These are phyloP conservation scores for Phaeodactylum tricornutum DNA, from an alignment of 108 stramenopile species.

Conservation along the genomic window DNA sequence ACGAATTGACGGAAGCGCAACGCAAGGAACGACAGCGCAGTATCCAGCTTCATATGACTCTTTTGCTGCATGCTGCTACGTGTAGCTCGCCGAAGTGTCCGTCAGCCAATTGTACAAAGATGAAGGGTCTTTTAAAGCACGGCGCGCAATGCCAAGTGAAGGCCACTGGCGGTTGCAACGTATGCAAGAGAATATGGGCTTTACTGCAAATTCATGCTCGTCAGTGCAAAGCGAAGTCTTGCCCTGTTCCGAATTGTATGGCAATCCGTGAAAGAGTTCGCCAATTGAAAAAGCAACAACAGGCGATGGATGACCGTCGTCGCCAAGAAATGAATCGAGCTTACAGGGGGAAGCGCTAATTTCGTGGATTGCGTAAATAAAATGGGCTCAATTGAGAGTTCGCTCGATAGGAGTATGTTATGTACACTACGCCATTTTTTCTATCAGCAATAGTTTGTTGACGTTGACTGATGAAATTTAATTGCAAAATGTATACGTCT, in stretches of 20 bases:
- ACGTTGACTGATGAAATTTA: no score
- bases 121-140: conserved; percentile 94
- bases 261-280: conserved; percentile 87
- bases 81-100: conserved; percentile 79
- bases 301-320: conserved; percentile 88
- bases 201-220: conserved; percentile 95
- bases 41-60: conserved; percentile 94
- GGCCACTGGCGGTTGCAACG: conserved; percentile 86
- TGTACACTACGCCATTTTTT: no score
- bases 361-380: no score
- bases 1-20: conserved; percentile 81
- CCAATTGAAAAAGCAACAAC: conserved; percentile 82
- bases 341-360: conserved; percentile 14
- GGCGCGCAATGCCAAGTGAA: conserved; percentile 72
- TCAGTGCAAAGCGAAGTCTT: conserved; percentile 78
- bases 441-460: no score
- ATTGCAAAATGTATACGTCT: no score
- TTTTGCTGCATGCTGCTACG: conserved; percentile 88
- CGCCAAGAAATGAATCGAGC: conserved; percentile 81
- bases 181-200: conserved; percentile 97
- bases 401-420: no score
- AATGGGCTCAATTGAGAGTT: no score
- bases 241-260: conserved; percentile 92
- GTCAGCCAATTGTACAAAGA: conserved; percentile 92
- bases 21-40: conserved; percentile 86